phyloP scores from a whole-genome alignment of 2,329 filamentous ascomycete species.

The Microdochium trichocladiopsis region DNA sequence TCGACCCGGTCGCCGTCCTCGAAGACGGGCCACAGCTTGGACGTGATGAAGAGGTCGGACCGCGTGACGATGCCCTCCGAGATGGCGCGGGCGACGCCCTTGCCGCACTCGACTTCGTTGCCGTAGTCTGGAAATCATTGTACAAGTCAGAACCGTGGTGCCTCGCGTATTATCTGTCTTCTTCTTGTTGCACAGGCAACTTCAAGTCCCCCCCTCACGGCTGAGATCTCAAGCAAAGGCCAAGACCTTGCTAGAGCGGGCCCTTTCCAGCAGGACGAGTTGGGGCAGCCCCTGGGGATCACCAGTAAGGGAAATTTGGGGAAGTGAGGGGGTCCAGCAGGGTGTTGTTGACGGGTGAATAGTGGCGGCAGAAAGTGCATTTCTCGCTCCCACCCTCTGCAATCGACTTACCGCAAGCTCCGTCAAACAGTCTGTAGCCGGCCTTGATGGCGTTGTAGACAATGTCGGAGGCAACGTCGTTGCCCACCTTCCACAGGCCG shows the following conservation, averaged over 20 bases:
- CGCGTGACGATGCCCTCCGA: constrained; percentile 75
- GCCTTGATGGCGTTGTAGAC: constrained; percentile 70
- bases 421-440: constrained; percentile 54
- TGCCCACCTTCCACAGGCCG: constrained; percentile 79
- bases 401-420: constrained; percentile 46
- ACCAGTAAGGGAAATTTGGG: not conserved
- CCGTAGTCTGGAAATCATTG: constrained; percentile 58
- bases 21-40: constrained; percentile 91
- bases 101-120: constrained; percentile 71
- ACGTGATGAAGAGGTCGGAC: constrained; percentile 84
- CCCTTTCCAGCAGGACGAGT: too few species aligned
- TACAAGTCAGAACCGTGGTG: not conserved
- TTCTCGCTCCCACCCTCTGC: not conserved
- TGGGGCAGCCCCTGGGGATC: too few species aligned
- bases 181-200: too few species aligned
- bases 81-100: constrained; percentile 73
- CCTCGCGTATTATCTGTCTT: too few species aligned
- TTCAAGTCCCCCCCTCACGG: too few species aligned
- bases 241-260: too few species aligned
- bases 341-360: not conserved
- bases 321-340: not conserved
- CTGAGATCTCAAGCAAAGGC: too few species aligned
- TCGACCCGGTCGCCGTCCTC: constrained; percentile 73
- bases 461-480: constrained; percentile 63
- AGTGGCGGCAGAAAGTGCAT: not conserved